Conservation (phyloP, 495 filamentous ascomycete species). For the Bacidia rubella region DNA sequence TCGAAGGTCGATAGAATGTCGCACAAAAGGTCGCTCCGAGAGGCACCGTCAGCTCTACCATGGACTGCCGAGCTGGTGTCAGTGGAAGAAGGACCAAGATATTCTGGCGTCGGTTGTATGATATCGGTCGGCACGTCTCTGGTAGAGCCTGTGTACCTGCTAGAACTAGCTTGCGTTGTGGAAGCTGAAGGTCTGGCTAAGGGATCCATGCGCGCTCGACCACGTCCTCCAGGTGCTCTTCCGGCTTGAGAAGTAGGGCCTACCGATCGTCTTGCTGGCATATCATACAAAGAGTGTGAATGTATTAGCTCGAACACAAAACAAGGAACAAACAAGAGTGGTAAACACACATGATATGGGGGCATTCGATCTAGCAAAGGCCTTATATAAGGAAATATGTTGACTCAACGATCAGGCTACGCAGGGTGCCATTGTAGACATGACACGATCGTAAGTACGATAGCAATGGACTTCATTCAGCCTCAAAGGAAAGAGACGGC, state of each 20-base stretch:
- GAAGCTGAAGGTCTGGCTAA: not conserved
- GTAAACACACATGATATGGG: no score
- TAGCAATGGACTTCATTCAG: not conserved
- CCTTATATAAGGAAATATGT: constrained; percentile 4
- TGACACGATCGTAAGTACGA: not conserved
- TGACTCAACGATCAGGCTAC: constrained; percentile 10
- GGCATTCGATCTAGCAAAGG: no score
- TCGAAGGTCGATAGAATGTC: constrained; percentile 40
- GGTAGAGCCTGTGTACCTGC: not conserved
- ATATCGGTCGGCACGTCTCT: not conserved
- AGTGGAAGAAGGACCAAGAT: not conserved
- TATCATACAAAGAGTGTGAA: not conserved
- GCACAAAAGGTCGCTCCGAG: constrained; percentile 27
- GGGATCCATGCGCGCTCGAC: constrained; percentile 6
- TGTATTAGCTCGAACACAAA: no score
- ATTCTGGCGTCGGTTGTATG: not conserved
- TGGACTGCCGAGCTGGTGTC: not conserved
- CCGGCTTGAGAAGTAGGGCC: constrained; percentile 1
- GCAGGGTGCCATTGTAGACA: not conserved
- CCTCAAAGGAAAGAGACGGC: constrained; percentile 3
- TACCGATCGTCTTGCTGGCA: constrained; percentile 17
- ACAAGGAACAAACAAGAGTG: not conserved
- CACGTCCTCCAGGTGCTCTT: not conserved
- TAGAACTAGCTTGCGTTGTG: constrained; percentile 1
- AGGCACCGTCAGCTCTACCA: not conserved